Evolutionary conservation across 106 monocot species (phyloP), one percentile per base, ranked within the genome.

Genomic region (Dendrobium nobile): DNA sequence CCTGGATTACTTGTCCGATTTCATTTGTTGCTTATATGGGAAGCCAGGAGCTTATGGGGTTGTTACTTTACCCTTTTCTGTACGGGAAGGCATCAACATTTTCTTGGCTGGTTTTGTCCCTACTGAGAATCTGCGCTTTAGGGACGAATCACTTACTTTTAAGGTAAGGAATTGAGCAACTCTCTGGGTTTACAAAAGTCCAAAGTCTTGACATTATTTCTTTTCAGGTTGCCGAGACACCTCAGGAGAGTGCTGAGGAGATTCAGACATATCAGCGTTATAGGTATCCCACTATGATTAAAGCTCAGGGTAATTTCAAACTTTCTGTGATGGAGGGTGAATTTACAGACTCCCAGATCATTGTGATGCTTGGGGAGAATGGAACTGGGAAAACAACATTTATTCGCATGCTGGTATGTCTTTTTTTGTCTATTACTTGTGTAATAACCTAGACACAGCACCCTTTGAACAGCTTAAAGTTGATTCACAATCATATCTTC

Each of bases 1-100:
- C 41, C 88, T 99, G 18, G 95, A 99, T 85, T 99, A 99, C 82
- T 84, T 99, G 65, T 99, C 99, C 31, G 99, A 99, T 82, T 99
- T 93, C 85, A 99, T 99, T 67, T 99, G 99, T 79, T 99, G 95
- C 78, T 88, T 99, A 79, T 99, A 99, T 82, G 99, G 99, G 67
- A 99, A 91, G 54, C 99, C 99, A 33, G 99, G 99, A 77, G 95
- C 99, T 72, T 99, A 99, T 84, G 99, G 99, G 83, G 99, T 99
- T 78, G 99, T 99, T 76, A 99, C 99, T 74, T 82, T 99, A 58
- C 99, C 99, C 0, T 99, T 91, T 67, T 95, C 99, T 75, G 99
- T 99, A 37, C 85, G 99, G 80, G 99, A 99, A 94, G 99, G 99
- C 81, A 99, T 99, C n/a, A 99, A 99, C 77, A 93, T 99, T 77